A percentile compares a stretch with the other conserved stretches of the same genome.
Conservation (phyloP, 441 rosid genomes). For the Biscutella laevigata region DNA sequence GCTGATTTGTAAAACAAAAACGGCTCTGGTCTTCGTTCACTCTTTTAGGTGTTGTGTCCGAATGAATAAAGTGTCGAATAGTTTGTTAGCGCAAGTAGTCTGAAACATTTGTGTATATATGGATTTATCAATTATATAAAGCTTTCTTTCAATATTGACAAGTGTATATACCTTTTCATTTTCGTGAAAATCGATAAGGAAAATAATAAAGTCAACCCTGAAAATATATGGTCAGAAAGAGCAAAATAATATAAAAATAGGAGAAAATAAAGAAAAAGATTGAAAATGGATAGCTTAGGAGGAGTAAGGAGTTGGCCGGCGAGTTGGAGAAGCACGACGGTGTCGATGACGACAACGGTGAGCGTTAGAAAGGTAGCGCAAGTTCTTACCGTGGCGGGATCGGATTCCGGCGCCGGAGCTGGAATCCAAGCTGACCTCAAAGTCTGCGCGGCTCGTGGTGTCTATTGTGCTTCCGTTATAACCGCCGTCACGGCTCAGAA, state of each 20-base stretch:
- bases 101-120: conserved; percentile 8
- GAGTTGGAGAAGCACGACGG: conserved; percentile 22
- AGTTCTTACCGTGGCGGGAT: conserved; percentile 79
- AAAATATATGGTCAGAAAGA: background rate
- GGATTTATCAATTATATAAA: conserved; percentile 1
- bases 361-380: conserved; percentile 31
- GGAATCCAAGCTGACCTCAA: conserved; percentile 94
- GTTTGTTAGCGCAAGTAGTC: background rate
- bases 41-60: background rate
- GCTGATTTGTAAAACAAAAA: conserved; percentile 24
- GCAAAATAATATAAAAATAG: background rate
- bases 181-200: background rate
- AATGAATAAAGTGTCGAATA: conserved; percentile 12
- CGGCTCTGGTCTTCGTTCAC: conserved; percentile 15
- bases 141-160: conserved; percentile 2
- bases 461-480: conserved; percentile 77
- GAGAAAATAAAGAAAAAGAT: background rate
- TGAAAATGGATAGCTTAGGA: conserved; percentile 23
- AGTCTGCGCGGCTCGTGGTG: conserved; percentile 84
- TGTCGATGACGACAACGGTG: conserved; percentile 15
- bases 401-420: conserved; percentile 91
- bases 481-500: conserved; percentile 93
- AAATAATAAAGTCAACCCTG: no score
- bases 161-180: background rate
- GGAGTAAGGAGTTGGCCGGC: conserved; percentile 22